Evolutionary conservation across 495 filamentous ascomycete species (phyloP), one percentile per base, ranked within the genome.

Genomic region (Annulohypoxylon maeteangense): DNA sequence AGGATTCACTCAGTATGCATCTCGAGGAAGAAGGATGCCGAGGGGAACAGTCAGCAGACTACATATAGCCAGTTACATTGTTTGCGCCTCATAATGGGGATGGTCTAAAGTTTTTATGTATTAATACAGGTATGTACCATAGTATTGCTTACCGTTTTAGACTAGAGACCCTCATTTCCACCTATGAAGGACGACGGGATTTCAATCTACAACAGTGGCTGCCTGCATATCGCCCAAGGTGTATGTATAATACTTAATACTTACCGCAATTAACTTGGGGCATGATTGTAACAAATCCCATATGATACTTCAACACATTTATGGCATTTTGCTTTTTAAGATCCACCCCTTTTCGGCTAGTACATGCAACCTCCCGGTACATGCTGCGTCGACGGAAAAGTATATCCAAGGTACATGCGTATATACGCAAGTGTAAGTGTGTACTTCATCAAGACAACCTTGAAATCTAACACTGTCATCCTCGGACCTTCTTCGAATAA

Each of bases 21-120:
- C n/a, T 64, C 23, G 29, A 67, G 64, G 59, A 59, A 68, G 70
- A 65, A 68, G 70, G 65, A 72, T 65, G 65, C 60, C 60, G 34
- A 51, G 38, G 14, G 63, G n/a, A 68, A 48, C 5, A 23, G 44
- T 31, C 63, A 32, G 31, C 45, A 36, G 54, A 72, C 64, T 72
- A 54, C 58, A 16, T 59, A 44, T 14, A 44, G 16, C 18, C 32
- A 54, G 23, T 29, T 12, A 23, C 40, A 50, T 11, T 40, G 47
- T 51, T 62, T 67, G 45, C 58, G 62, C 50, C 68, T 57, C 58
- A 56, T 63, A 53, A 34, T 32, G 34, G 22, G 36, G 44, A 54
- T 48, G 20, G 12, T 25, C 22, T 2, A 4, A 40, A 18, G 20
- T 36, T 18, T n/a, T 18, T 36, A 57, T n/a, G n/a, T n/a, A n/a